Base-by-base conservation (phyloP, 1,284 basidiomycete genomes). In the Papiliotrema nemorosa region DNA sequence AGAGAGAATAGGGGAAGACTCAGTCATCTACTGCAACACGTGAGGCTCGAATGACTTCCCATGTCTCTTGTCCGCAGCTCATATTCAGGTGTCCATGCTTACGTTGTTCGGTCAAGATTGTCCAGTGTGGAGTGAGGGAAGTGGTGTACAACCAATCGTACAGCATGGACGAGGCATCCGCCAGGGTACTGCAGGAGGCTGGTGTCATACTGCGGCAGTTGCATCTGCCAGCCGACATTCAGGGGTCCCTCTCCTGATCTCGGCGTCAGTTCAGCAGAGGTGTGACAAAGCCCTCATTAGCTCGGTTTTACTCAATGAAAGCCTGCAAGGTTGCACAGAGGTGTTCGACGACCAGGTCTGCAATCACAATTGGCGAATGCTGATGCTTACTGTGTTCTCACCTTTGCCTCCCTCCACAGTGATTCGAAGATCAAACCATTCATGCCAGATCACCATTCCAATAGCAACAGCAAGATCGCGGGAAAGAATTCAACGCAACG, bases 141-240 rank as follows among this genome's bases (percentile, higher is more conserved):
- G 94, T 99, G 9, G 89, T 98, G 5, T 99, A 98, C 72, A 94
- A 94, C 73, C 78, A 97, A 49, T 86, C 85, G 53, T 99, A 99
- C 75, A 90, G 89, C 78, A 89, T 97, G 90, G 90, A 94, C 63
- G 85, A 86, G 47, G 86, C 84, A 1, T 88, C 87, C 1, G 87
- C 88, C 2, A 77, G 73, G 45, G 79, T 92, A 13, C 85, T 93
- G 60, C 74, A 80, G 55, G 82, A 88, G 64, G 89, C 88, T 4
- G 87, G 87, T 1, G 86, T 94, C 18, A 74, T 82, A 44, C 76
- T 94, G 38, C 80, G 89, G 47, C 82, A 86, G 59, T 83, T 73
- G 25, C 65, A 66, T 49, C 64, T 73, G 62, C 70, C 70, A 5
- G 18, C 34, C 12, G 20, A 46, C 22, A 29, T 37, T 4, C 21